phyloP scores from a whole-genome alignment of 1,139 yeast species.

The Blastobotrys buckinghamii region DNA sequence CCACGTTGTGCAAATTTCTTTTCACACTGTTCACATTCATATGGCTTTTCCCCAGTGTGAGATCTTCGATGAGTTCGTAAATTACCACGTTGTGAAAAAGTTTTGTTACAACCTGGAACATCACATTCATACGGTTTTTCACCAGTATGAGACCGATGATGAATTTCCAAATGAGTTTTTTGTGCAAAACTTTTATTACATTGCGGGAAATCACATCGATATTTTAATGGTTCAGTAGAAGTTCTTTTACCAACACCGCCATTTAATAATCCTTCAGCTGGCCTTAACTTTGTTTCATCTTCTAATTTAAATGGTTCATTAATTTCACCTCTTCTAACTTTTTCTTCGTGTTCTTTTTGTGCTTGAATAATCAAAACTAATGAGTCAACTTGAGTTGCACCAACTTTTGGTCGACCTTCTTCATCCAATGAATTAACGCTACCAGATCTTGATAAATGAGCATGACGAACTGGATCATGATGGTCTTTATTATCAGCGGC shows the following conservation, averaged over 20 bases:
- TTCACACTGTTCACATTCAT: conserved; percentile 63
- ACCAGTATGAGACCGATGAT: conserved; percentile 83
- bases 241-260: conserved; percentile 79
- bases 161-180: conserved; percentile 88
- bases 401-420: conserved; percentile 47
- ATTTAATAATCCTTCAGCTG: conserved; percentile 60
- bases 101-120: conserved; percentile 57
- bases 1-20: conserved; percentile 91
- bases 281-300: conserved; percentile 38
- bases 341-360: conserved; percentile 58
- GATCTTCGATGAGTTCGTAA: conserved; percentile 75
- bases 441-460: background rate
- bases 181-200: conserved; percentile 83
- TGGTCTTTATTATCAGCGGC: conserved; percentile 5
- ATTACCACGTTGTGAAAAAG: conserved; percentile 91
- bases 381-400: conserved; percentile 85
- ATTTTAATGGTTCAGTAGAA: conserved; percentile 25
- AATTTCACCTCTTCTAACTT: conserved; percentile 25
- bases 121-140: conserved; percentile 58
- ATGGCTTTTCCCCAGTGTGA: conserved; percentile 89
- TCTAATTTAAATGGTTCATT: conserved; percentile 25
- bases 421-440: background rate
- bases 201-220: conserved; percentile 56
- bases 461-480: conserved; percentile 4
- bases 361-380: conserved; percentile 88